Evolutionary conservation across 2,329 filamentous ascomycete genomes (phyloP).

Genomic region (Pestalotiopsis sp.): DNA sequence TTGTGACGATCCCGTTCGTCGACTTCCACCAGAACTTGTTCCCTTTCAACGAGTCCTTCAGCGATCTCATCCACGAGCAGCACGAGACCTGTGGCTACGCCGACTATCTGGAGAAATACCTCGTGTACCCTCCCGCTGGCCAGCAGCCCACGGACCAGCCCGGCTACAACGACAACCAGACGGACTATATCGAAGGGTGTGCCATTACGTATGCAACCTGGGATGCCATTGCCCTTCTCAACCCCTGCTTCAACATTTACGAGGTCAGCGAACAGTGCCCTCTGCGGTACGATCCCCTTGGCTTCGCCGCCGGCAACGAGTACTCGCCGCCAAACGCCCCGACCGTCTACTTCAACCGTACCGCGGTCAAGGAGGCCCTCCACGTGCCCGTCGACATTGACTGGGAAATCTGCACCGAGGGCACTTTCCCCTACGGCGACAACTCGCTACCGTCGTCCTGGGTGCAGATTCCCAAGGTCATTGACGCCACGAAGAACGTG

Average conservation of each 20-base stretch:
- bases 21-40: conserved; percentile 64
- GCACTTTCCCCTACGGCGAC: conserved; percentile 44
- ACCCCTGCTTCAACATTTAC: conserved; percentile 83
- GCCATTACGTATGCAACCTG: conserved; percentile 60
- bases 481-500: conserved; percentile 70
- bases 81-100: conserved; percentile 64
- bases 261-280: conserved; percentile 75
- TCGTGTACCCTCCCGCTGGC: conserved; percentile 70
- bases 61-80: conserved; percentile 51
- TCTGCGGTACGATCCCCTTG: conserved; percentile 63
- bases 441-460: conserved; percentile 52
- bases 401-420: conserved; percentile 59
- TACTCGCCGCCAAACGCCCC: conserved; percentile 31
- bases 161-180: conserved; percentile 40
- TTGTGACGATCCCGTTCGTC: conserved; percentile 60
- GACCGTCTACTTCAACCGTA: conserved; percentile 49
- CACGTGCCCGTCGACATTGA: conserved; percentile 32
- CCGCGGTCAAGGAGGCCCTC: conserved; percentile 31
- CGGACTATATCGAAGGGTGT: conserved; percentile 22
- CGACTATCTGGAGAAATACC: conserved; percentile 60
- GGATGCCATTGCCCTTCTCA: conserved; percentile 53
- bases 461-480: conserved; percentile 65
- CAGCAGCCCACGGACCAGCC: conserved; percentile 54
- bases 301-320: conserved; percentile 10
- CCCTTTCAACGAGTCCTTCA: conserved; percentile 63